Conservation (phyloP, 139 green algal species). For the Chlorella sp. region DNA sequence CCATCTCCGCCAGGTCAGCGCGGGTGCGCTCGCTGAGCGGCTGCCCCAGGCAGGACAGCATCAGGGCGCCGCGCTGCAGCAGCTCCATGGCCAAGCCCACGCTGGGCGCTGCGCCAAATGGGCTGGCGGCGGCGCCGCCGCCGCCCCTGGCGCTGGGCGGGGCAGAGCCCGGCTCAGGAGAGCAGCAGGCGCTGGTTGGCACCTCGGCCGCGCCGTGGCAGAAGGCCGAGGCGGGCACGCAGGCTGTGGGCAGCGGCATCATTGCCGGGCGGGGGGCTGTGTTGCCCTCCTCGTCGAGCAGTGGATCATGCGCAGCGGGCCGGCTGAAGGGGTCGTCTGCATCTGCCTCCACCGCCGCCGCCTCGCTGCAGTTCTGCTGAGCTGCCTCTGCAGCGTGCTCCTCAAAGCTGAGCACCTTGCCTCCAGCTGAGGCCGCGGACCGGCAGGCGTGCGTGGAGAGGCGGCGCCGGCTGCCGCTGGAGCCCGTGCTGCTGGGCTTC, state of each 20-base stretch:
- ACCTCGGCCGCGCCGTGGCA: not conserved
- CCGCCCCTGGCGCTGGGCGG: not conserved
- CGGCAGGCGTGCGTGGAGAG: not conserved
- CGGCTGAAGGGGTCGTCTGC: not conserved
- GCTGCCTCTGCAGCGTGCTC: too few species aligned
- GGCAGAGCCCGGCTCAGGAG: not conserved
- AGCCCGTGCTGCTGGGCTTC: not conserved
- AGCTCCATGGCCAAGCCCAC: not conserved
- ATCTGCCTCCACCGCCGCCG: not conserved
- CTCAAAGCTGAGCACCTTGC: too few species aligned
- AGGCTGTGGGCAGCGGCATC: not conserved
- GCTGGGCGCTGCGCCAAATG: not conserved
- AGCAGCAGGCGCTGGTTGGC: too few species aligned
- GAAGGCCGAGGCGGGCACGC: not conserved
- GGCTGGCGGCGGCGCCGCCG: not conserved
- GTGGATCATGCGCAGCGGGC: not conserved
- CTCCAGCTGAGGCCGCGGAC: not conserved
- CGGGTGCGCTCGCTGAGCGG: not conserved
- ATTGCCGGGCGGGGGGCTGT: not conserved
- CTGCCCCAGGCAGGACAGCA: not conserved
- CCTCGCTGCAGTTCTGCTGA: too few species aligned
- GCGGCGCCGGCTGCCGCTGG: not conserved
- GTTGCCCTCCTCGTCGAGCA: not conserved
- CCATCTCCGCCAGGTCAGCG: not conserved
- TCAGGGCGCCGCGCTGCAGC: not conserved